Conservation (phyloP, 2,329 filamentous ascomycete species). For the Epichloe glyceriae region DNA sequence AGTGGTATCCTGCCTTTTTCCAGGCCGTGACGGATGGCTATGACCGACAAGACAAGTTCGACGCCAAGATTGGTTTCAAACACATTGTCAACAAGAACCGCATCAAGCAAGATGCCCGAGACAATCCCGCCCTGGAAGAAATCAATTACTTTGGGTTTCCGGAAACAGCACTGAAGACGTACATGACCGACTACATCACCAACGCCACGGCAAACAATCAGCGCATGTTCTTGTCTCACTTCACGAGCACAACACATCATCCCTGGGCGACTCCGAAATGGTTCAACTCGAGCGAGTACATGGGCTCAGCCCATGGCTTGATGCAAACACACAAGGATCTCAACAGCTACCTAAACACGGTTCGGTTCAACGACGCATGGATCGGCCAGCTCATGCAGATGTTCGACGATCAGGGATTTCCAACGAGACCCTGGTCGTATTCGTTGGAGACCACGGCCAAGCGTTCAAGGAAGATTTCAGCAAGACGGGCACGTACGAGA, state of each 20-base stretch:
- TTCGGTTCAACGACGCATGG: slow-evolving; percentile 20
- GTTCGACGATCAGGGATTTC: slow-evolving; percentile 18
- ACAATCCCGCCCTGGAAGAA: slow-evolving; percentile 9
- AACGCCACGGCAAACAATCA: slow-evolving; percentile 15
- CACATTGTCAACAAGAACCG: slow-evolving; percentile 9
- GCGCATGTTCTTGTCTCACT: slow-evolving; percentile 19
- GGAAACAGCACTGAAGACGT: slow-evolving; percentile 17
- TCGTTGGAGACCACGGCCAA: slow-evolving; percentile 24
- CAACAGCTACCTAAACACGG: slow-evolving; percentile 19
- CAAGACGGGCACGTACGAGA: slow-evolving; percentile 18
- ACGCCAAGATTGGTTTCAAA: slow-evolving; percentile 11
- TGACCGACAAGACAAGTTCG: slow-evolving; percentile 16
- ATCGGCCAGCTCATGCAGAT: slow-evolving; percentile 18
- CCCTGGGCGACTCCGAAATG: slow-evolving; percentile 16
- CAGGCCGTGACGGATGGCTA: slow-evolving; percentile 19
- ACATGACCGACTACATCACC: slow-evolving; percentile 17
- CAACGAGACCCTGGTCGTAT: slow-evolving; percentile 21
- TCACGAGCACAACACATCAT: slow-evolving; percentile 22
- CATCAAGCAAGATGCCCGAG: slow-evolving; percentile 4
- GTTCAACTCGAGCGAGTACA: slow-evolving; percentile 12
- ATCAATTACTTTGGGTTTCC: slow-evolving; percentile 21
- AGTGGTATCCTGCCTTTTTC: slow-evolving; percentile 19
- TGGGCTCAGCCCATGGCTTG: slow-evolving; percentile 9
- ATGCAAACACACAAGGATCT: slow-evolving; percentile 11
- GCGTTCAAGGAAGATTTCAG: slow-evolving; percentile 19